Evolutionary conservation across 768 basidiomycete species (phyloP), one percentile per base, ranked within the genome.

Genomic region (Hericium coralloides): DNA sequence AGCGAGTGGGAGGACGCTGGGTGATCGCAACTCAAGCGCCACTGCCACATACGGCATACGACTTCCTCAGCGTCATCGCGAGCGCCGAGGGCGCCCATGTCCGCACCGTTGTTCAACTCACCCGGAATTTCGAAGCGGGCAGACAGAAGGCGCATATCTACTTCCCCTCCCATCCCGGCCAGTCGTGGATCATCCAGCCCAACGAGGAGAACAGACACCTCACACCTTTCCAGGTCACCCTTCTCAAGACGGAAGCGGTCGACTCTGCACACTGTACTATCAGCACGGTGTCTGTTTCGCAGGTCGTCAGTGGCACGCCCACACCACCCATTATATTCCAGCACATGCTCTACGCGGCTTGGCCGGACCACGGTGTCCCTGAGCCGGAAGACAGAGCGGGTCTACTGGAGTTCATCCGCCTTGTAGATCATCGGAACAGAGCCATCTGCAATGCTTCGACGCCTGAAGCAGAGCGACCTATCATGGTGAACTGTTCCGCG

Each of bases 11-110:
- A 7, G 77, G 77, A 36, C 87, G 83, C 64, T 84, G 81, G 81
- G 92, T 90, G 87, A 87, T 94, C 57, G 89, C 90, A 2, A 79
- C 89, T 0, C 92, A 94, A 66, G 92, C 92, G 0, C 90, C 92
- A 0, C 70, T 92, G 37, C 80, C 77, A 4, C 66, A 73, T 50
- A 89, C 91, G 0, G 75, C 79, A 0, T 87, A 93, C 64, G 73
- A 88, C 4, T 92, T 92, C 69, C 80, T 95, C 66, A 87, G 81
- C 60, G 68, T 87, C 49, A 74, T 92, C 59, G 57, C 55, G 15
- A 59, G 58, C 76, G 79, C 25, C 58, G 71, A 25, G 67, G 74
- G 2, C 64, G 59, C 75, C 60, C 81, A 77, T 20, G 72, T 91
- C 10, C 80, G 84, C 52, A 90, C 89, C 1, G 79, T 92, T 61